Evolutionary conservation across 345 rosid species (phyloP), one percentile per base, ranked within the genome.

Genomic region (Lumnitzera racemosa): DNA sequence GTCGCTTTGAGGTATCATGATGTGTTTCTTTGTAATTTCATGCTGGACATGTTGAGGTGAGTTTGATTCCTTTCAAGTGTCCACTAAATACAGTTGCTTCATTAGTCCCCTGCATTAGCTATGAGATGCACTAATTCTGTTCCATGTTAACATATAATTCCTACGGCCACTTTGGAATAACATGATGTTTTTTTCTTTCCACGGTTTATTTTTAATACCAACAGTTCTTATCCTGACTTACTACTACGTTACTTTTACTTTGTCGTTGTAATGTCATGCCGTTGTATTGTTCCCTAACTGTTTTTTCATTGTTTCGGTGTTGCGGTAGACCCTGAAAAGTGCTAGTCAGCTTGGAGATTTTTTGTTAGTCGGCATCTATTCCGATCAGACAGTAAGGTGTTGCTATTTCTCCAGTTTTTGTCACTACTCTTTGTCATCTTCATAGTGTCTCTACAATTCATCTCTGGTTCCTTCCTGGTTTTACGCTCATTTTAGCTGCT

Each of bases 341-440:
- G 98, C 98, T 29, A 82, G 88, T 78, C 90, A 87, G 78, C 96
- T 80, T 62, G 98, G 96, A 67, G 98, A 92, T 65, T 92, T 92
- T 73, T 78, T 92, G 62, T 77, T 92, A 50, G 98, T 87, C 81
- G 98, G 98, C 53, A 74, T 92, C 70, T 86, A 87, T 64, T 76
- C 82, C 50, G 96, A 92, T 77, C 89, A 82, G 71, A 81, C 80
- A 61, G 95, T 92, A 74, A 89, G 98, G 98, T 59, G 43, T 24
- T 48, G 23, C 52, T 31, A 13, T 48, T 48, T 17, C 24, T 59
- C 16, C 41, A 13, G 48, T 49, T 27, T 27, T 27, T 3, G 4
- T 27, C 31, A 27, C 31, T 27, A 27, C 5, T 27, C 5, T 27
- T 27, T 27, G 31, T 27, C 31, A 27, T 27, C 31, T 27, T 27